Conservation (phyloP, 768 basidiomycete genomes). For the Russula virescens region DNA sequence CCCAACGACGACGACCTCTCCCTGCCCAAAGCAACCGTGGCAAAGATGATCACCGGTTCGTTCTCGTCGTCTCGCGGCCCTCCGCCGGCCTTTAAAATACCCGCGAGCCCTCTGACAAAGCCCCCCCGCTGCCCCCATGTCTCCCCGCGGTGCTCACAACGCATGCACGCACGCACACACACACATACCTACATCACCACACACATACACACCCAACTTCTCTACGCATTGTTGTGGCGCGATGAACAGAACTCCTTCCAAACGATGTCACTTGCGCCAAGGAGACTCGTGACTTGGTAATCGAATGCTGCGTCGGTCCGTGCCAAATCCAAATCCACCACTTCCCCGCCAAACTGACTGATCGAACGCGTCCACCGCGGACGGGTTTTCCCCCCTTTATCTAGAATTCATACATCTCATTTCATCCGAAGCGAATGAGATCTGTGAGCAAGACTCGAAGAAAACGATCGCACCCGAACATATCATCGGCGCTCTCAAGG, state of each 20-base stretch:
- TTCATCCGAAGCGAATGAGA: conserved; percentile 95
- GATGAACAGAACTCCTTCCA: conserved; percentile 75
- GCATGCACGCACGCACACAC: neutral
- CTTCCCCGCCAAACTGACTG: neutral
- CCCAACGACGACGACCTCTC: conserved; percentile 88
- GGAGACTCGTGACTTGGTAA: conserved; percentile 94
- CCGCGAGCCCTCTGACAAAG: conserved; percentile 13
- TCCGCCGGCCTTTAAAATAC: conserved; percentile 4
- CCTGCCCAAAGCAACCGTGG: conserved; percentile 93
- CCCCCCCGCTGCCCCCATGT: neutral
- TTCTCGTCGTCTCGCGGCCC: conserved; percentile 11
- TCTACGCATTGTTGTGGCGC: too few relatives aligned
- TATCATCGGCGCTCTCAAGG: conserved; percentile 87
- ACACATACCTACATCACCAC: too few relatives aligned
- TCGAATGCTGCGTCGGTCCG: conserved; percentile 99
- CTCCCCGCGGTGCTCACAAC: neutral
- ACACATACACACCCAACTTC: too few relatives aligned
- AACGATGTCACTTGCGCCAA: conserved; percentile 85
- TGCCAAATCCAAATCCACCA: conserved; percentile 6
- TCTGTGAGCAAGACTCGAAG: conserved; percentile 96
- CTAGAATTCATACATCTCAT: conserved; percentile 97
- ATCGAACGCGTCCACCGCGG: neutral
- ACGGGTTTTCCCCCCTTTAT: conserved; percentile 1
- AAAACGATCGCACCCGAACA: conserved; percentile 99
- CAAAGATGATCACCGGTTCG: conserved; percentile 92